Evolutionary conservation across 129 eudicot genomes (phyloP).

Genomic region (Helichrysum umbraculigerum): DNA sequence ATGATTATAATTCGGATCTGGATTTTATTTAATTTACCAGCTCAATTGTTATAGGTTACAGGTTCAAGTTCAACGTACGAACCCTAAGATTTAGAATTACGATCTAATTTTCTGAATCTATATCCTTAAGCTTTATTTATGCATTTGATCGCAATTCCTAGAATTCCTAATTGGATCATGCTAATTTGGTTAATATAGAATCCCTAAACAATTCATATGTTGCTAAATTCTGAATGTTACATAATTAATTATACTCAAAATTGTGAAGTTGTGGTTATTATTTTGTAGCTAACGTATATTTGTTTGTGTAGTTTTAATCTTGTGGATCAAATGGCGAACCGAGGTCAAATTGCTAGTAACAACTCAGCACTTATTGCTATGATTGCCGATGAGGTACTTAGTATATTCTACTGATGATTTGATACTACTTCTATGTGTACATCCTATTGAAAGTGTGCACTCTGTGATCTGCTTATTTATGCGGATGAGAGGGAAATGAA

Average conservation of each 20-base stretch:
- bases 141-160: not conserved
- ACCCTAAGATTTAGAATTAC: slow-evolving; percentile 22
- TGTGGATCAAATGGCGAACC: slow-evolving; percentile 51
- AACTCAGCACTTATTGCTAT: slow-evolving; percentile 79
- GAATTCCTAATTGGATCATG: not conserved
- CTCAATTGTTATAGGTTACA: not conserved
- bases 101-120: not conserved
- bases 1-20: slow-evolving; percentile 14
- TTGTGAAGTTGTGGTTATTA: not conserved
- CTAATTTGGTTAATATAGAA: not conserved
- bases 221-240: no score
- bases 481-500: not conserved
- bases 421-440: not conserved
- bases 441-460: not conserved
- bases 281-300: slow-evolving; percentile 7
- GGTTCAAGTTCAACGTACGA: slow-evolving; percentile 13
- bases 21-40: not conserved
- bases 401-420: not conserved
- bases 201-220: not conserved
- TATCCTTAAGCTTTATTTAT: not conserved
- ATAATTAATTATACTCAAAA: not conserved
- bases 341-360: slow-evolving; percentile 49
- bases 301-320: slow-evolving; percentile 23
- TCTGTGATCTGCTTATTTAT: not conserved
- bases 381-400: slow-evolving; percentile 81